phyloP scores from a whole-genome alignment of 495 filamentous ascomycete genomes.

The Neurospora tetrasperma region DNA sequence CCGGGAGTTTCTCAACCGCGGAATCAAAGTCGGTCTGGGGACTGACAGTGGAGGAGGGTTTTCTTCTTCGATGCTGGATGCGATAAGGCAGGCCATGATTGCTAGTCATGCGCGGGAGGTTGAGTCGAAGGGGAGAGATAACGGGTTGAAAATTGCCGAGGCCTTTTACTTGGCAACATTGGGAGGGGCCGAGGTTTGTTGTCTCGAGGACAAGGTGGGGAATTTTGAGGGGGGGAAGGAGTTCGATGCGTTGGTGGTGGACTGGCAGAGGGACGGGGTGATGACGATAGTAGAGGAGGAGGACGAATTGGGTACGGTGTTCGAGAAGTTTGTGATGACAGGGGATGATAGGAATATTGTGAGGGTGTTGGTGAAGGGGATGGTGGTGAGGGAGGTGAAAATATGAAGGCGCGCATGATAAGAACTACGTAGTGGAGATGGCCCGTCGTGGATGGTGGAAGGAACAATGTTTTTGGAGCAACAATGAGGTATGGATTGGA shows the following conservation, averaged over 20 bases:
- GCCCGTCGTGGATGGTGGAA: background rate
- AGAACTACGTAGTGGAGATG: background rate
- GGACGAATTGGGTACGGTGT: slow-evolving; percentile 36
- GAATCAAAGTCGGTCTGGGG: slow-evolving; percentile 55
- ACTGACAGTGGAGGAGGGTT: slow-evolving; percentile 61
- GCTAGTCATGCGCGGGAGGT: slow-evolving; percentile 46
- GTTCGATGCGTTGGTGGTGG: slow-evolving; percentile 54
- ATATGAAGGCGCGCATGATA: background rate
- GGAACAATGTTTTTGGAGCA: too few species aligned
- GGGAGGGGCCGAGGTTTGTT: slow-evolving; percentile 51
- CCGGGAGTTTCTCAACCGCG: slow-evolving; percentile 43
- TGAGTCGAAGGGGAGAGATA: slow-evolving; percentile 36
- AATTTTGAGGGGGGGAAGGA: slow-evolving; percentile 50
- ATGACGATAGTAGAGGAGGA: slow-evolving; percentile 46
- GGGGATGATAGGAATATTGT: slow-evolving; percentile 55
- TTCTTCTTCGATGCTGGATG: slow-evolving; percentile 47
- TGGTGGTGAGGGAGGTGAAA: slow-evolving; percentile 24
- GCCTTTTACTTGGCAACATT: slow-evolving; percentile 53
- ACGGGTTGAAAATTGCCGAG: slow-evolving; percentile 40
- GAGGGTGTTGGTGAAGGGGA: slow-evolving; percentile 47
- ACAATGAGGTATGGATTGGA: too few species aligned
- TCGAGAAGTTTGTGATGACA: slow-evolving; percentile 58
- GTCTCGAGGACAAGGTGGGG: slow-evolving; percentile 45
- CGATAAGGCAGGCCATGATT: slow-evolving; percentile 51
- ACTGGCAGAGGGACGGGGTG: slow-evolving; percentile 32